Evolutionary conservation across 2,329 filamentous ascomycete species (phyloP).

Genomic region (Dactylonectria estremocensis): DNA sequence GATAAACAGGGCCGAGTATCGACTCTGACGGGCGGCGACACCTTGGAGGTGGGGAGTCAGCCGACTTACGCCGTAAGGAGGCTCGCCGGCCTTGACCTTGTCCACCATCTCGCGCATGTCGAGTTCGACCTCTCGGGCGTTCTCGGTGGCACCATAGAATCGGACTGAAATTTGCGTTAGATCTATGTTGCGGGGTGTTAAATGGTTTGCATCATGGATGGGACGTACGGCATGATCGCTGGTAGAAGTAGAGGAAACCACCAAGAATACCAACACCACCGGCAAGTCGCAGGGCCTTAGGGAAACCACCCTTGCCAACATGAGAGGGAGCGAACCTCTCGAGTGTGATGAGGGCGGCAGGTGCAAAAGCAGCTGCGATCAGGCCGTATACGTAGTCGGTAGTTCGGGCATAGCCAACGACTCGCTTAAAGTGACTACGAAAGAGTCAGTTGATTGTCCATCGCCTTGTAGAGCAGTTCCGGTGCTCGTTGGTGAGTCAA

Average conservation of each 20-base stretch:
- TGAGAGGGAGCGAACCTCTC: slow-evolving; percentile 90
- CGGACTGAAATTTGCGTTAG: slow-evolving; percentile 72
- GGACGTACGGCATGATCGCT: slow-evolving; percentile 83
- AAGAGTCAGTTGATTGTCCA: slow-evolving; percentile 50
- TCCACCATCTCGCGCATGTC: slow-evolving; percentile 99
- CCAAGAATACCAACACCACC: slow-evolving; percentile 81
- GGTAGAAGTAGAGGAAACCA: slow-evolving; percentile 89
- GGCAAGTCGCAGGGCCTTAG: slow-evolving; percentile 85
- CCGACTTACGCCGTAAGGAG: slow-evolving; percentile 86
- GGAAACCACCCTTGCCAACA: slow-evolving; percentile 86
- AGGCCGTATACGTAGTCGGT: slow-evolving; percentile 85
- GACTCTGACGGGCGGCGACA: slow-evolving; percentile 90
- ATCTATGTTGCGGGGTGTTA: background rate
- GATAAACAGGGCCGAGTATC: slow-evolving; percentile 88
- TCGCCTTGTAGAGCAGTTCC: slow-evolving; percentile 3
- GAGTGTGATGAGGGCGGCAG: slow-evolving; percentile 81
- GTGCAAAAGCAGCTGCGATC: slow-evolving; percentile 79
- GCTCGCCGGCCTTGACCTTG: slow-evolving; percentile 92
- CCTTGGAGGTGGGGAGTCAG: slow-evolving; percentile 94
- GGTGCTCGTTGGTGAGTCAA: background rate
- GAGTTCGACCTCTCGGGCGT: slow-evolving; percentile 91
- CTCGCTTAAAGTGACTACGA: slow-evolving; percentile 88
- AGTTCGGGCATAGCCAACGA: slow-evolving; percentile 87
- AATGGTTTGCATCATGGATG: too few species aligned
- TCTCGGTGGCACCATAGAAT: slow-evolving; percentile 96